Conservation (phyloP, 176 grass and related monocot species). For the Tuctoria greenei region DNA sequence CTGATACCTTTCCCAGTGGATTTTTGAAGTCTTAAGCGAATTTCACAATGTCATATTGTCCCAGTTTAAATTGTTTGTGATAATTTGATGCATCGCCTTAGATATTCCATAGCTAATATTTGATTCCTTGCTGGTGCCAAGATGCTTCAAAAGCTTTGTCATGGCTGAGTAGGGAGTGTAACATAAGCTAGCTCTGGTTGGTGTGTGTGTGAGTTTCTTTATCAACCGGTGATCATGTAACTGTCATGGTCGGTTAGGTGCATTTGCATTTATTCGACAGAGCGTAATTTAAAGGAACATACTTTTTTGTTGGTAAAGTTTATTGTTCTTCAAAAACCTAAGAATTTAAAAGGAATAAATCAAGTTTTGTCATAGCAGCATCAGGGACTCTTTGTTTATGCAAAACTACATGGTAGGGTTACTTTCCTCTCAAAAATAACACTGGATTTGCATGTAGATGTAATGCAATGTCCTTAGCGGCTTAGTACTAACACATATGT, state of each 20-base stretch:
- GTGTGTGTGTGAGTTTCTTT: too few relatives aligned
- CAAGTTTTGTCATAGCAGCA: background rate
- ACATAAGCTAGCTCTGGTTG: too few relatives aligned
- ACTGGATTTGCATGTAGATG: background rate
- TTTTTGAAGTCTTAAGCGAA: constrained; percentile 2
- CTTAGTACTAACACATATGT: background rate
- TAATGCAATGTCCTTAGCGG: background rate
- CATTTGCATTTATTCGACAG: background rate
- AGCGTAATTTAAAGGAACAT: too few relatives aligned
- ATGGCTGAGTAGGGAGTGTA: too few relatives aligned
- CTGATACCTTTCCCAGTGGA: background rate
- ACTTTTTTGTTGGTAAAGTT: background rate
- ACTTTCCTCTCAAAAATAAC: background rate
- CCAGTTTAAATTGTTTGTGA: background rate
- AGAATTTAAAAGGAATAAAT: background rate
- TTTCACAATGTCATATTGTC: constrained; percentile 1
- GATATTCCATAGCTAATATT: background rate
- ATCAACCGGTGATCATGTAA: too few relatives aligned
- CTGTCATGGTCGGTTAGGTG: too few relatives aligned
- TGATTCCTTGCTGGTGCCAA: background rate
- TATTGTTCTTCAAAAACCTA: background rate
- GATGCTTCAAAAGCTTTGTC: too few relatives aligned
- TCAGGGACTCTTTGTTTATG: constrained; percentile 8
- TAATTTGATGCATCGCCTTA: background rate
- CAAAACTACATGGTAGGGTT: constrained; percentile 7